Conservation (phyloP, 768 basidiomycete species). For the Termitomyces sp. region DNA sequence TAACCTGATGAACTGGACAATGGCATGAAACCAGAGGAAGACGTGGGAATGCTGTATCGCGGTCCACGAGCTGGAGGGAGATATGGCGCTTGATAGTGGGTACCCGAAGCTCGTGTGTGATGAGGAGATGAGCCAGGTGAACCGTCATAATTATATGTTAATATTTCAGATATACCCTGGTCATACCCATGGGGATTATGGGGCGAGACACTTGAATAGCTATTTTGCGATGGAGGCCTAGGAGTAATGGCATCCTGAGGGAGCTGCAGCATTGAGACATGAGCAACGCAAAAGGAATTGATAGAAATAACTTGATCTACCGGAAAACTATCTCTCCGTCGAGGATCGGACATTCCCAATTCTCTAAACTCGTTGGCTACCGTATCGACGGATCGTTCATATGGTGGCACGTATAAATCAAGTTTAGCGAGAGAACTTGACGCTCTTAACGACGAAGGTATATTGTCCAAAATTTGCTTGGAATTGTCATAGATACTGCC, state of each 20-base stretch:
- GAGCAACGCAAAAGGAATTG: not conserved
- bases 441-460: slow-evolving; percentile 55
- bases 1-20: slow-evolving; percentile 37
- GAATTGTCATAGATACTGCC: slow-evolving; percentile 30
- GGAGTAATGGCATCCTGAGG: slow-evolving; percentile 29
- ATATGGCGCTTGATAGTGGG: slow-evolving; percentile 29
- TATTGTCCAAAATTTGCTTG: slow-evolving; percentile 39
- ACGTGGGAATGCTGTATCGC: slow-evolving; percentile 59
- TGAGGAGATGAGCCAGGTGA: slow-evolving; percentile 29
- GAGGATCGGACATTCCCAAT: slow-evolving; percentile 45
- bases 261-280: slow-evolving; percentile 20
- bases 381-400: slow-evolving; percentile 56
- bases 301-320: slow-evolving; percentile 28
- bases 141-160: slow-evolving; percentile 34
- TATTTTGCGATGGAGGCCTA: slow-evolving; percentile 27
- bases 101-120: slow-evolving; percentile 20
- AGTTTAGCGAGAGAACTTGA: slow-evolving; percentile 57
- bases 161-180: slow-evolving; percentile 26
- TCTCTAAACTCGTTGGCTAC: slow-evolving; percentile 64
- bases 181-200: slow-evolving; percentile 35
- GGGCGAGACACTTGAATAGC: slow-evolving; percentile 25
- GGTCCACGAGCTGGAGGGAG: slow-evolving; percentile 42
- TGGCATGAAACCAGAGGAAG: slow-evolving; percentile 68
- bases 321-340: slow-evolving; percentile 52
- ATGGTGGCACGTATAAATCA: slow-evolving; percentile 70